phyloP scores from a whole-genome alignment of 78 protist genomes.

The Pigoraptor vietnamica region DNA sequence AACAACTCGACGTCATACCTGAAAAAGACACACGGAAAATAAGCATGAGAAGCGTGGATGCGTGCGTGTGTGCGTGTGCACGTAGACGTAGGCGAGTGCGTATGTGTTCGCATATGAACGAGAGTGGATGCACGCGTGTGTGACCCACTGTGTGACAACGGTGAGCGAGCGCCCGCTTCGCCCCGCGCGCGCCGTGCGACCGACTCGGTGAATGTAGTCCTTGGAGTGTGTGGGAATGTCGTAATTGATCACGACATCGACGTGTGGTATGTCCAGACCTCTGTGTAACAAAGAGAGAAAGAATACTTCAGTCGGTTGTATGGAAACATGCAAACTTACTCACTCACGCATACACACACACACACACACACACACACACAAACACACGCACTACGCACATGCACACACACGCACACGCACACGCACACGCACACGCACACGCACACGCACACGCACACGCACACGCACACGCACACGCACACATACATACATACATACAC shows the following conservation, averaged over 20 bases:
- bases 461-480: conserved; percentile 16
- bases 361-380: too few species aligned
- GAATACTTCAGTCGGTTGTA: too few species aligned
- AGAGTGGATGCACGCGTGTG: too few species aligned
- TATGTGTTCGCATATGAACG: conserved; percentile 23
- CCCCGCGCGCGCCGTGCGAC: conserved; percentile 97
- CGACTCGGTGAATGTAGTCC: conserved; percentile 95
- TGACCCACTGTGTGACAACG: conserved; percentile 80
- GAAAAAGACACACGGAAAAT: background rate
- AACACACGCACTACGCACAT: too few species aligned
- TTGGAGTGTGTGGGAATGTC: conserved; percentile 84
- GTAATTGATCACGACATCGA: conserved; percentile 91
- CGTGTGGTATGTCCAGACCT: conserved; percentile 96
- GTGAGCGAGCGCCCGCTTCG: conserved; percentile 82
- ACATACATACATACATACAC: too few species aligned
- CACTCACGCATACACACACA: too few species aligned
- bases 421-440: background rate
- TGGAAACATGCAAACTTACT: too few species aligned
- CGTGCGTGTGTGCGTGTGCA: too few species aligned
- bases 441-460: conserved; percentile 18
- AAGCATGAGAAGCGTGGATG: background rate
- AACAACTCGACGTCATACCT: conserved; percentile 85
- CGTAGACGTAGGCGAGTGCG: too few species aligned
- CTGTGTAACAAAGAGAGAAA: too few species aligned
- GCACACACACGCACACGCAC: conserved; percentile 9